Evolutionary conservation across 192 early-diverging fungal species (phyloP).

Genomic region (Irineochytrium annulatum): DNA sequence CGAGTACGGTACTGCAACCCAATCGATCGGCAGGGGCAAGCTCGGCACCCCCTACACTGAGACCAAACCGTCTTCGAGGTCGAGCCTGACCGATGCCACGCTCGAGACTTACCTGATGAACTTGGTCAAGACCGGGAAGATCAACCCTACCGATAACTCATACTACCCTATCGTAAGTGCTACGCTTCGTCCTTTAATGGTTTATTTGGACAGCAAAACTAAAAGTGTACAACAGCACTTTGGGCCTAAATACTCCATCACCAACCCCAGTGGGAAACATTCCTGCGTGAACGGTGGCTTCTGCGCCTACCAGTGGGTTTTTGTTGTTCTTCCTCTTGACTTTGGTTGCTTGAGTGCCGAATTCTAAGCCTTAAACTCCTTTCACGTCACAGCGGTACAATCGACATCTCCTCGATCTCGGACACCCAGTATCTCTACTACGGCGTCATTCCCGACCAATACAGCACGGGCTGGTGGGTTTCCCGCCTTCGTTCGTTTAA

Average conservation of each 20-base stretch:
- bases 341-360: neutral
- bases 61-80: too few relatives aligned
- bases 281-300: neutral
- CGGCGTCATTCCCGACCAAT: slow-evolving; percentile 33
- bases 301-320: slow-evolving; percentile 10
- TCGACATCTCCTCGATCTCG: neutral
- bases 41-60: too few relatives aligned
- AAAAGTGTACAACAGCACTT: too few relatives aligned
- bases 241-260: too few relatives aligned
- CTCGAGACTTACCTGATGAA: neutral
- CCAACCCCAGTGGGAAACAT: neutral
- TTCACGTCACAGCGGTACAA: slow-evolving; percentile 21
- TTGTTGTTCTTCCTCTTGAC: neutral
- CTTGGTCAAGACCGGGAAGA: slow-evolving; percentile 4
- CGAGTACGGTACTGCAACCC: too few relatives aligned
- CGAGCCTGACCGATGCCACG: too few relatives aligned
- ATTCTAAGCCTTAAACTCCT: neutral
- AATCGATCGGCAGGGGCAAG: too few relatives aligned
- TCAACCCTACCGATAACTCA: slow-evolving; percentile 27
- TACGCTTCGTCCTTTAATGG: too few relatives aligned
- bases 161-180: slow-evolving; percentile 35
- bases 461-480: too few relatives aligned
- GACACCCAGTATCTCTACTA: slow-evolving; percentile 22
- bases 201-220: too few relatives aligned
- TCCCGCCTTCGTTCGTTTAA: too few relatives aligned